Evolutionary conservation across 176 grass and related monocot genomes (phyloP).

Genomic region (Phragmites australis): DNA sequence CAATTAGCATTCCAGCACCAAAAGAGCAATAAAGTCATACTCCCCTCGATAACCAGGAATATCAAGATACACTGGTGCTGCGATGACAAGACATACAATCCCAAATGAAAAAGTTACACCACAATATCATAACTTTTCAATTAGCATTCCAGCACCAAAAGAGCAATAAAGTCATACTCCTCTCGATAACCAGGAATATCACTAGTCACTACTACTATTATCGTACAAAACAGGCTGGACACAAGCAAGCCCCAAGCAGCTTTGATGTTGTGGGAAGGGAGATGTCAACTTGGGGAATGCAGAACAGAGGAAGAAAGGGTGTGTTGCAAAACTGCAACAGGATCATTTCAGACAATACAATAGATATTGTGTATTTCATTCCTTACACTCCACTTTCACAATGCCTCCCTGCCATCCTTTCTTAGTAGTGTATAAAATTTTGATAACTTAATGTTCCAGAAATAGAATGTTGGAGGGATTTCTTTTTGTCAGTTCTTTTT

Average conservation of each 20-base stretch:
- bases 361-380: neutral
- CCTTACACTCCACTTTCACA: neutral
- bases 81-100: neutral
- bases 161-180: neutral
- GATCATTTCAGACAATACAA: neutral
- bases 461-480: neutral
- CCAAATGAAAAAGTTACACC: neutral
- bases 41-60: neutral
- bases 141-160: neutral
- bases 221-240: neutral
- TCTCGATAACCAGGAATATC: neutral
- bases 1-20: neutral
- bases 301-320: conserved; percentile 6
- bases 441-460: neutral
- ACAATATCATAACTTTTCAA: conserved; percentile 14
- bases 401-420: neutral
- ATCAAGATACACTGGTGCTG: neutral
- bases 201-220: neutral
- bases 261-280: neutral
- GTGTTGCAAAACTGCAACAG: neutral
- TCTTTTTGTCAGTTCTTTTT: neutral
- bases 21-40: neutral
- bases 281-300: neutral
- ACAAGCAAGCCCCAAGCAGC: neutral
- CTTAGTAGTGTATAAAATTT: neutral